phyloP scores from a whole-genome alignment of 768 basidiomycete species.

The Boletus huronensis region DNA sequence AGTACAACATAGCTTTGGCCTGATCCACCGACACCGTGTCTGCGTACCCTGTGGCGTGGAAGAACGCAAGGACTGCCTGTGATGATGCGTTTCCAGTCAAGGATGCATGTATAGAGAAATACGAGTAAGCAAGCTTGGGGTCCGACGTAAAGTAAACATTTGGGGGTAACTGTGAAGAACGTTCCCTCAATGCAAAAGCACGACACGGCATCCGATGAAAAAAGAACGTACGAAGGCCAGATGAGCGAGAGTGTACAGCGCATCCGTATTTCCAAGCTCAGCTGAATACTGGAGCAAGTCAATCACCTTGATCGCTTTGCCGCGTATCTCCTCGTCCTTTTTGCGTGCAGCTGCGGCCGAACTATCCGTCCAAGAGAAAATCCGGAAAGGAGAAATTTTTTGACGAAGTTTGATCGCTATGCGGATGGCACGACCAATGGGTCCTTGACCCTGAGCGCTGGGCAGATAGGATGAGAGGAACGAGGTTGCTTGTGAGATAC shows the following conservation, averaged over 20 bases:
- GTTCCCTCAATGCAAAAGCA: background rate
- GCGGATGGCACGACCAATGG: constrained; percentile 65
- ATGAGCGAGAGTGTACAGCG: constrained; percentile 62
- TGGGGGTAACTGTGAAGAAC: constrained; percentile 60
- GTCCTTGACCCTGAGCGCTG: constrained; percentile 72
- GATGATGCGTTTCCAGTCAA: constrained; percentile 81
- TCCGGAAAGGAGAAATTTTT: constrained; percentile 48
- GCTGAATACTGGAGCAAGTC: constrained; percentile 79
- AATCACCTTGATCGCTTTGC: constrained; percentile 76
- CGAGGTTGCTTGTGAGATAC: constrained; percentile 44
- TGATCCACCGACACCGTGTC: constrained; percentile 61
- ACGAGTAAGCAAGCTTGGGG: constrained; percentile 58
- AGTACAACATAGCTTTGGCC: constrained; percentile 83
- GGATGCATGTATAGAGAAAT: constrained; percentile 59
- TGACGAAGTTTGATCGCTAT: constrained; percentile 65
- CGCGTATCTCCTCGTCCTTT: constrained; percentile 62
- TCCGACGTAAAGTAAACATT: constrained; percentile 60
- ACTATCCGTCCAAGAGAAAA: constrained; percentile 41
- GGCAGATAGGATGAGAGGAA: constrained; percentile 66
- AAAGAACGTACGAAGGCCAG: constrained; percentile 57
- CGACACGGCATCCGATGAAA: background rate
- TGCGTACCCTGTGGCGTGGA: constrained; percentile 82
- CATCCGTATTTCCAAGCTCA: constrained; percentile 73
- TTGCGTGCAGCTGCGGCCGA: constrained; percentile 43
- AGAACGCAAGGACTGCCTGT: constrained; percentile 83